phyloP scores from a whole-genome alignment of 352 stramenopile genomes.

The Thalassiosira ordinaria region DNA sequence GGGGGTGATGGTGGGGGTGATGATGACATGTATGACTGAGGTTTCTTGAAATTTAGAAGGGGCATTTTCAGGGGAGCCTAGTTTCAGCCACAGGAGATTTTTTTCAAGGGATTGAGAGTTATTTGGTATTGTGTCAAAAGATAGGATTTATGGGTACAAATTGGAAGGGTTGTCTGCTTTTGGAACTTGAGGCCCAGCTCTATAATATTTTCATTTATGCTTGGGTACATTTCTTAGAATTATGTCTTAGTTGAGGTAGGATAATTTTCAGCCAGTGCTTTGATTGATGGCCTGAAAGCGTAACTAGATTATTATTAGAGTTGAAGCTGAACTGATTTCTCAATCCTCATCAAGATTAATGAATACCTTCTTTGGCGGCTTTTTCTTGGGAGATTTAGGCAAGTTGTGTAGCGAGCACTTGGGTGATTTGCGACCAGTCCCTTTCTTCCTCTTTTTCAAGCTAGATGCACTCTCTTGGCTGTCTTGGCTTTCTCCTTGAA shows the following conservation, averaged over 20 bases:
- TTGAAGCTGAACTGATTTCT: neutral
- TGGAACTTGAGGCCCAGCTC: neutral
- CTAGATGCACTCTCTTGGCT: constrained; percentile 11
- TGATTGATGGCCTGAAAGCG: too few relatives aligned
- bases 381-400: constrained; percentile 12
- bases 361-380: constrained; percentile 49
- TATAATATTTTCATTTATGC: constrained; percentile 8
- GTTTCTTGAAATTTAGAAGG: neutral
- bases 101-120: constrained; percentile 4
- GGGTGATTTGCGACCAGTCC: constrained; percentile 12
- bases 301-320: too few relatives aligned
- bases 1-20: constrained; percentile 52
- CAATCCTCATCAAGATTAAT: constrained; percentile 27
- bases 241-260: too few relatives aligned
- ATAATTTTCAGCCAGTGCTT: too few relatives aligned
- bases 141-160: neutral
- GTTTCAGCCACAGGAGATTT: neutral
- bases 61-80: neutral
- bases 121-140: neutral
- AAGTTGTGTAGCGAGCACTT: constrained; percentile 40
- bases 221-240: neutral
- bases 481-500: constrained; percentile 3
- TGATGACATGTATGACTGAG: constrained; percentile 87
- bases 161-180: neutral
- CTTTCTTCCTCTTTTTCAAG: constrained; percentile 19